Conservation (phyloP, 2,329 filamentous ascomycete species). For the Clarireedia homoeocarpa region DNA sequence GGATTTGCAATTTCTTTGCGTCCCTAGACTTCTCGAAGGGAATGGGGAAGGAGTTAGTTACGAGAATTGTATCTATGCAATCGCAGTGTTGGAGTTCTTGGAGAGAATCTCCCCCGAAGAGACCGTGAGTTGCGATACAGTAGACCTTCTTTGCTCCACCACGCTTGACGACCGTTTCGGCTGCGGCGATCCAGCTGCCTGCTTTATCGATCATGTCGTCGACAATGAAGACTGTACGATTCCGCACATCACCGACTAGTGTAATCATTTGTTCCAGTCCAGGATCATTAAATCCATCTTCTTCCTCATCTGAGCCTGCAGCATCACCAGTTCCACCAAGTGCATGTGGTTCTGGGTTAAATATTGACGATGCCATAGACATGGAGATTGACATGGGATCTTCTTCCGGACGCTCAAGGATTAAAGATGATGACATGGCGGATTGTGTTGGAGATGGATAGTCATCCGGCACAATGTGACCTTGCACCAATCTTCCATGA, state of each 20-base stretch:
- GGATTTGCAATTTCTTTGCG: conserved; percentile 75
- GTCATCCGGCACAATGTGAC: conserved; percentile 91
- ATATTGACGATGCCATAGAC: conserved; percentile 73
- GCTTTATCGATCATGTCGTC: conserved; percentile 99
- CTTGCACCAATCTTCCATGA: conserved; percentile 82
- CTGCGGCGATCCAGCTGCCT: conserved; percentile 93
- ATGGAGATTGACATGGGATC: conserved; percentile 64
- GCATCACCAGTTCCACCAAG: conserved; percentile 82
- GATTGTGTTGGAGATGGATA: conserved; percentile 72
- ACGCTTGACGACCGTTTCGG: conserved; percentile 91
- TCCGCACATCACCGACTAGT: conserved; percentile 87
- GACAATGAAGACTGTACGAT: conserved; percentile 84
- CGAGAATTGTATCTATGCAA: conserved; percentile 87
- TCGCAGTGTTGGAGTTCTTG: conserved; percentile 87
- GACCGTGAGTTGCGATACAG: conserved; percentile 92
- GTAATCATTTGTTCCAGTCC: conserved; percentile 92
- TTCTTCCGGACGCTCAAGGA: conserved; percentile 50
- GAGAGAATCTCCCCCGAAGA: conserved; percentile 85
- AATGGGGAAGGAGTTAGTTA: conserved; percentile 97
- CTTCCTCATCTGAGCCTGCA: conserved; percentile 84
- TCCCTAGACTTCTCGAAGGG: conserved; percentile 61
- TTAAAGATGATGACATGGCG: conserved; percentile 52
- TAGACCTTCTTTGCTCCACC: conserved; percentile 90
- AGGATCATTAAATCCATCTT: conserved; percentile 74
- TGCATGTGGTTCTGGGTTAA: conserved; percentile 57